Evolutionary conservation across 2,329 filamentous ascomycete genomes (phyloP).

Genomic region (Talaromyces rugulosus): DNA sequence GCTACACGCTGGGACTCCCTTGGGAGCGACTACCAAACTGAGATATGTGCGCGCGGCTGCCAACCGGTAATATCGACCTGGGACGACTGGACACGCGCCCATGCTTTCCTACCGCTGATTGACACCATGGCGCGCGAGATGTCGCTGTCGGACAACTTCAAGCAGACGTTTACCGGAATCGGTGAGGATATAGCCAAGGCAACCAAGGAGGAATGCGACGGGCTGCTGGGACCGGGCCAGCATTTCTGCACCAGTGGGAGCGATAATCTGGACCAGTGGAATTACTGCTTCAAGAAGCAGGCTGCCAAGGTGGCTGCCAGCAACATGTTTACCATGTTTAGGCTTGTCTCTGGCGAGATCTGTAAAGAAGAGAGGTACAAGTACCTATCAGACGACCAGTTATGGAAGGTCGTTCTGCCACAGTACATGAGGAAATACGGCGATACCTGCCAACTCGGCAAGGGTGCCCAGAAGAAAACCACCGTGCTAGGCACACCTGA

Average conservation of each 20-base stretch:
- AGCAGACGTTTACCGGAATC: conserved; percentile 11
- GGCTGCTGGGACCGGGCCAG: neutral
- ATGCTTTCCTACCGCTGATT: conserved; percentile 12
- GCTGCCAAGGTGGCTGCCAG: conserved; percentile 4
- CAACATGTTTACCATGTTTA: conserved; percentile 12
- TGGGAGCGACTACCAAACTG: conserved; percentile 7
- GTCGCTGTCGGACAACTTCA: conserved; percentile 12
- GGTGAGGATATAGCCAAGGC: conserved; percentile 7
- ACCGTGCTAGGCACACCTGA: neutral
- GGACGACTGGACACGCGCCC: conserved; percentile 12
- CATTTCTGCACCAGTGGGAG: conserved; percentile 8
- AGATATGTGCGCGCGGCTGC: conserved; percentile 13
- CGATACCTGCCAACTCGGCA: conserved; percentile 6
- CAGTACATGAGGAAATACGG: conserved; percentile 12
- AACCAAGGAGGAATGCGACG: conserved; percentile 9
- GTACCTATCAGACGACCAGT: conserved; percentile 3
- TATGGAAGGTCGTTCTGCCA: conserved; percentile 10
- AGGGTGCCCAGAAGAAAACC: neutral
- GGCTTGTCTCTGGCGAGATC: conserved; percentile 11
- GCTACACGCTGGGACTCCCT: conserved; percentile 10
- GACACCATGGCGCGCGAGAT: conserved; percentile 12
- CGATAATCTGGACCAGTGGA: conserved; percentile 11
- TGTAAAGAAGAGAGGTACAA: conserved; percentile 11
- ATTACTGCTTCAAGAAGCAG: conserved; percentile 13
- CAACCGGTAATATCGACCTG: conserved; percentile 12